These are phyloP conservation scores for Pogostemon cablin DNA, from an alignment of 257 asterid genomes.

Conservation along the genomic window DNA sequence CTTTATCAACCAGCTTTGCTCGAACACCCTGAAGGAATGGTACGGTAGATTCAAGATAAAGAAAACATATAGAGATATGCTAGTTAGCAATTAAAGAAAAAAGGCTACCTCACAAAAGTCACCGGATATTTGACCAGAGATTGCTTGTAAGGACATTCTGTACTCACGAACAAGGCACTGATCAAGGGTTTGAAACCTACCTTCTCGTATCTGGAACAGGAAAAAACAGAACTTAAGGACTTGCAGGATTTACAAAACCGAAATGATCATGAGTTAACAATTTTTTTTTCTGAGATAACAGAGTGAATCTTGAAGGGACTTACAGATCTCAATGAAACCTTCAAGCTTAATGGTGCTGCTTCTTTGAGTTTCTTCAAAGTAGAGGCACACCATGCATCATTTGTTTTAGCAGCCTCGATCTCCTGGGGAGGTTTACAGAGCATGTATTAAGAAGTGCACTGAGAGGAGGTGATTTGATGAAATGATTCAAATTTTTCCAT, in stretches of 20 bases:
- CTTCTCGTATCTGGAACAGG: constrained; percentile 79
- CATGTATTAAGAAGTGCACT: constrained; percentile 10
- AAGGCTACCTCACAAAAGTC: constrained; percentile 78
- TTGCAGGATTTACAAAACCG: too few species aligned
- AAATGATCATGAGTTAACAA: neutral
- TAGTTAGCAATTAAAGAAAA: constrained; percentile 6
- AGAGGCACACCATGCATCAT: constrained; percentile 68
- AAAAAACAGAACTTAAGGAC: constrained; percentile 22
- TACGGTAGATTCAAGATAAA: constrained; percentile 19
- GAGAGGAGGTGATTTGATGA: neutral
- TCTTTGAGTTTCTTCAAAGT: constrained; percentile 74
- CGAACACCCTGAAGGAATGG: constrained; percentile 73
- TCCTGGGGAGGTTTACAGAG: constrained; percentile 46
- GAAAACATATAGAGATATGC: neutral
- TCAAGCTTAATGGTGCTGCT: constrained; percentile 87
- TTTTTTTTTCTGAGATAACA: neutral
- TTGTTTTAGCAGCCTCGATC: constrained; percentile 71
- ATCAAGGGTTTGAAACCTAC: constrained; percentile 87
- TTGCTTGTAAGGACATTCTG: constrained; percentile 84
- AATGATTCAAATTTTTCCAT: neutral
- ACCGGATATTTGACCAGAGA: constrained; percentile 55
- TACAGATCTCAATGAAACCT: constrained; percentile 93
- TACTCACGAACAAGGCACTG: constrained; percentile 90
- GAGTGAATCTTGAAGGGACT: constrained; percentile 35
- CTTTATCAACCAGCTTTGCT: constrained; percentile 78